Percentiles rank a stretch among this genome's conserved stretches.
phyloP scores from a whole-genome alignment of 805 yeast genomes.

The Kazachstania africana region DNA sequence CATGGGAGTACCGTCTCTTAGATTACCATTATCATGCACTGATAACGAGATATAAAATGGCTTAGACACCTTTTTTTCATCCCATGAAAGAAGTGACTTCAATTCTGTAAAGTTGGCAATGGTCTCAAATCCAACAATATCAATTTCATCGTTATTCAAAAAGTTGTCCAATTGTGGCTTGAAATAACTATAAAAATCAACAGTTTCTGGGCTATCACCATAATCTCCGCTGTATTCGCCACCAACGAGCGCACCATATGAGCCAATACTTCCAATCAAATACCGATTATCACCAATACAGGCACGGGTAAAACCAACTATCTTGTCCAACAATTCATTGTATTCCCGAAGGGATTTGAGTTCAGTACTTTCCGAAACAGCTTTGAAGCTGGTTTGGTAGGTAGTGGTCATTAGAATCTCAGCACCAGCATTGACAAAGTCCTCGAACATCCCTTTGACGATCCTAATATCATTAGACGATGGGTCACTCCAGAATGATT shows the following conservation, averaged over 20 bases:
- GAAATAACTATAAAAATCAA: constrained; percentile 24
- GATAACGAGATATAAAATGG: constrained; percentile 38
- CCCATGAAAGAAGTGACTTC: constrained; percentile 32
- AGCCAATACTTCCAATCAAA: constrained; percentile 53
- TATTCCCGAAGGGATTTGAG: constrained; percentile 13
- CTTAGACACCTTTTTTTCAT: constrained; percentile 27
- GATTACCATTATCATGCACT: constrained; percentile 24
- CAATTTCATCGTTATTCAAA: constrained; percentile 38
- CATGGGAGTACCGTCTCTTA: constrained; percentile 43
- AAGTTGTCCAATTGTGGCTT: constrained; percentile 33
- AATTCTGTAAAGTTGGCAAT: constrained; percentile 55
- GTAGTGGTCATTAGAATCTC: constrained; percentile 44
- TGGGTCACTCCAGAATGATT: constrained; percentile 13
- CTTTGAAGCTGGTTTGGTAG: constrained; percentile 42
- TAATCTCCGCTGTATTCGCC: constrained; percentile 68
- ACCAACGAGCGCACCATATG: constrained; percentile 61
- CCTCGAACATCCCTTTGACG: constrained; percentile 36
- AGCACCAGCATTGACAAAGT: constrained; percentile 43
- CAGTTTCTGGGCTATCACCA: constrained; percentile 18
- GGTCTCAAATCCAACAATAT: constrained; percentile 58
- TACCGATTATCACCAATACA: constrained; percentile 15
- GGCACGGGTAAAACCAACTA: constrained; percentile 13
- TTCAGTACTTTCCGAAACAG: constrained; percentile 26
- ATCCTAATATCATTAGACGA: constrained; percentile 27
- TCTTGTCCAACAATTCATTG: constrained; percentile 11